Evolutionary conservation across 2,329 filamentous ascomycete species (phyloP).

Genomic region (Cytospora piceicola): DNA sequence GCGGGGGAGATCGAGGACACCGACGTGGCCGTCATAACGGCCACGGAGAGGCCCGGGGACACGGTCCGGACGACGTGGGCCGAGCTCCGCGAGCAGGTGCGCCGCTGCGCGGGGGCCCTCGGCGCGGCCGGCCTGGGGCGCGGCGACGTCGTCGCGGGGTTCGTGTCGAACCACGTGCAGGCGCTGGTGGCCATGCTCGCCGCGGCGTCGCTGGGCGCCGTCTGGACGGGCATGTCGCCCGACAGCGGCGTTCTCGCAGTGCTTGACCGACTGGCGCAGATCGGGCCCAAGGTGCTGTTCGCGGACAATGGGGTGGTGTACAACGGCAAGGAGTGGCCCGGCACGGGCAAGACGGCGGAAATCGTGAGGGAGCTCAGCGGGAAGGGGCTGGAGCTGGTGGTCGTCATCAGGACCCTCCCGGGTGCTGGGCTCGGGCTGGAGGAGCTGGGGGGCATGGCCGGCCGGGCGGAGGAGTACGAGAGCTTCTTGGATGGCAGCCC

Average conservation of each 20-base stretch:
- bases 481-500: slow-evolving; percentile 48
- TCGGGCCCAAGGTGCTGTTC: slow-evolving; percentile 80
- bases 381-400: slow-evolving; percentile 67
- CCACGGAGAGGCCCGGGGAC: slow-evolving; percentile 72
- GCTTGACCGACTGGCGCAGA: slow-evolving; percentile 83
- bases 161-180: slow-evolving; percentile 87
- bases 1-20: slow-evolving; percentile 59
- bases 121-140: slow-evolving; percentile 64
- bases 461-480: slow-evolving; percentile 50
- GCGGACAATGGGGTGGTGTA: slow-evolving; percentile 88
- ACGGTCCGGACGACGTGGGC: slow-evolving; percentile 69
- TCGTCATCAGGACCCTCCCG: slow-evolving; percentile 73
- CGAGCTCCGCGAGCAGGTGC: slow-evolving; percentile 77
- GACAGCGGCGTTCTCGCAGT: slow-evolving; percentile 93
- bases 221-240: slow-evolving; percentile 92
- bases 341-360: slow-evolving; percentile 76
- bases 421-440: slow-evolving; percentile 47
- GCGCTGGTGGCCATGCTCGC: slow-evolving; percentile 88
- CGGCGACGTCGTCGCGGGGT: slow-evolving; percentile 67
- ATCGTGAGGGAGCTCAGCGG: slow-evolving; percentile 67
- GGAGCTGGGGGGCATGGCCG: slow-evolving; percentile 44
- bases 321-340: slow-evolving; percentile 88
- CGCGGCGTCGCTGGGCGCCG: slow-evolving; percentile 77
- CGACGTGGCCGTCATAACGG: slow-evolving; percentile 74
- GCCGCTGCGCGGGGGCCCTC: slow-evolving; percentile 72